Conservation (phyloP, 306 rosid species). For the Rosa multiflora region DNA sequence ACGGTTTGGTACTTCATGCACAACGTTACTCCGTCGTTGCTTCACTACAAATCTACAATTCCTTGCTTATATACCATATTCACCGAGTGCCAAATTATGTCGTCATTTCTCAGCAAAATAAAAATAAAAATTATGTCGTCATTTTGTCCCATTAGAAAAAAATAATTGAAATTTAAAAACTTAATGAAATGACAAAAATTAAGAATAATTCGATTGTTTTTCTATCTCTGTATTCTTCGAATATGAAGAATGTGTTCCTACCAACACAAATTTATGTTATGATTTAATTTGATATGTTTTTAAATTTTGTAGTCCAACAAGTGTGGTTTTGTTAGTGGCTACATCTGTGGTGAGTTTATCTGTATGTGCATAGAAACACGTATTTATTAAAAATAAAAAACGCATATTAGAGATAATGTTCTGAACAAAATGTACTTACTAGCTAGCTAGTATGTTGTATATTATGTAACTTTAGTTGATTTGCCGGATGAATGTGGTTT, state of each 20-base stretch:
- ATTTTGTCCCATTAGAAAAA: background rate
- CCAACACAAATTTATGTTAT: no score
- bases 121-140: background rate
- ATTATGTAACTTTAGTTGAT: background rate
- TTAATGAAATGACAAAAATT: background rate
- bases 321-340: background rate
- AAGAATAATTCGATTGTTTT: no score
- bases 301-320: no score
- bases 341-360: background rate
- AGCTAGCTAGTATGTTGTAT: background rate
- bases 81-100: no score
- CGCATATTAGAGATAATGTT: background rate
- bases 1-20: background rate
- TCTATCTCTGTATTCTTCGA: no score
- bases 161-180: background rate
- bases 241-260: no score
- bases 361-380: no score
- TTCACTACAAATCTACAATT: background rate
- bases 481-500: background rate
- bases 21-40: background rate
- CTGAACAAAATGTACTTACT: background rate
- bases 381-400: no score
- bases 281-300: no score
- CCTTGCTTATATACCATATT: no score
- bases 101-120: no score